A percentile compares a stretch with the other conserved stretches of the same genome.
Evolutionary conservation across 441 rosid species (phyloP).

Genomic region (Metrosideros polymorpha): DNA sequence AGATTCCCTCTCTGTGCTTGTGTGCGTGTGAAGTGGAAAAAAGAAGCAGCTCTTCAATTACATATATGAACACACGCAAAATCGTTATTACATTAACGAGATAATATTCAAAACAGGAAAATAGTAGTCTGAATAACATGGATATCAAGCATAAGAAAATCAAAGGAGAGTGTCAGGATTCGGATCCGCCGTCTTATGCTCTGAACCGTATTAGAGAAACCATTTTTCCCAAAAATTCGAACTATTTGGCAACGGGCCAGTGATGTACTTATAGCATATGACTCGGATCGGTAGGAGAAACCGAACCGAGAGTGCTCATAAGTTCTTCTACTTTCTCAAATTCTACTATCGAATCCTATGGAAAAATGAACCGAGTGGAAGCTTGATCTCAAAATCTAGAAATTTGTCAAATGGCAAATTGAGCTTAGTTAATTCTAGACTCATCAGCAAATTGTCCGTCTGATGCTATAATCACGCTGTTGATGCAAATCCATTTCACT

Average conservation of each 20-base stretch:
- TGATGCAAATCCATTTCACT: background rate
- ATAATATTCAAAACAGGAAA: background rate
- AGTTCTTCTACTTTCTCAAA: background rate
- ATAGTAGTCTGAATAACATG: background rate
- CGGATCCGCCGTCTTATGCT: background rate
- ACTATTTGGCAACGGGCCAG: background rate
- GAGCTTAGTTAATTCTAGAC: background rate
- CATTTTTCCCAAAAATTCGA: background rate
- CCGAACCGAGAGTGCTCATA: background rate
- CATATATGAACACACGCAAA: background rate
- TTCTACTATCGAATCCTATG: background rate
- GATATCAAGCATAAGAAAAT: background rate
- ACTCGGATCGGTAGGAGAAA: background rate
- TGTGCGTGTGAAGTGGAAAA: background rate
- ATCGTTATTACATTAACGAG: background rate
- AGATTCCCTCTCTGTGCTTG: background rate
- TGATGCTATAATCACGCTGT: background rate
- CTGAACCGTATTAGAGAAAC: background rate
- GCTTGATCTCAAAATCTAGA: background rate
- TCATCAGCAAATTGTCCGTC: background rate
- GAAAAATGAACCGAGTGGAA: background rate
- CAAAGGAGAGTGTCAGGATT: background rate
- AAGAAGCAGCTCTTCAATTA: background rate
- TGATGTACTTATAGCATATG: background rate
- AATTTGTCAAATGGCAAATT: background rate